Base-by-base conservation (phyloP, 1,139 yeast species). In the Trichomonascaceae sp. region DNA sequence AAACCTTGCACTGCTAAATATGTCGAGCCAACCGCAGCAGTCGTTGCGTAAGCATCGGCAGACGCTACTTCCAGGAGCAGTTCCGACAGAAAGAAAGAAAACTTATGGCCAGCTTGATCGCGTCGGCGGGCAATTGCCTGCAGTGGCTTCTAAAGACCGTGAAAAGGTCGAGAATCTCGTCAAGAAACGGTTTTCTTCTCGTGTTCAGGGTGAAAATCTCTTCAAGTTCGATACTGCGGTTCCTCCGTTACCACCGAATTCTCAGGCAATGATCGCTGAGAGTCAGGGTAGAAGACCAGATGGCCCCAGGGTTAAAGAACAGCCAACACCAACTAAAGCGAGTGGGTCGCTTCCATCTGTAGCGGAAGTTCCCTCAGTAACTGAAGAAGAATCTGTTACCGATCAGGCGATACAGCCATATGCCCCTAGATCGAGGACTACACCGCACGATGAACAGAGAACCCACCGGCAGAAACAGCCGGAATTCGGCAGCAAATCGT, bases 11-110 rank as follows among this genome's bases (percentile, higher is more conserved):
- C 30, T 10, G 20, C 49, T 13, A 15, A n/a, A 10, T 39, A 50
- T 50, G 53, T 39, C 49, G 8, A 22, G 30, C 15, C 54, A 49
- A 44, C 58, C 58, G 17, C 57, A 58, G 48, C 67, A 66, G 53
- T 67, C 70, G 47, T 55, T 66, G 58, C 58, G 70, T 45, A 63
- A 64, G 55, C 68, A 66, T 51, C 57, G 70, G 20, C 69, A 65
- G 58, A 66, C 68, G 27, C 51, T 66, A 39, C 51, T 61, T 7
- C 61, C 67, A 3, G 60, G 57, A 15, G 56, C 56, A n/a, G 56
- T 54, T n/a, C 43, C 51, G 15, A 53, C 50, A 13, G 54, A 57
- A 8, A 51, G 48, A 12, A 54, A 58, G 48, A 58, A 58, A 30
- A 56, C 55, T 43, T 62, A 63, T 54, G 63, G 60, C 15, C 52